Percentiles rank a stretch among this genome's conserved stretches.
phyloP scores from a whole-genome alignment of 208 protist species.

The Strigomonas galati region DNA sequence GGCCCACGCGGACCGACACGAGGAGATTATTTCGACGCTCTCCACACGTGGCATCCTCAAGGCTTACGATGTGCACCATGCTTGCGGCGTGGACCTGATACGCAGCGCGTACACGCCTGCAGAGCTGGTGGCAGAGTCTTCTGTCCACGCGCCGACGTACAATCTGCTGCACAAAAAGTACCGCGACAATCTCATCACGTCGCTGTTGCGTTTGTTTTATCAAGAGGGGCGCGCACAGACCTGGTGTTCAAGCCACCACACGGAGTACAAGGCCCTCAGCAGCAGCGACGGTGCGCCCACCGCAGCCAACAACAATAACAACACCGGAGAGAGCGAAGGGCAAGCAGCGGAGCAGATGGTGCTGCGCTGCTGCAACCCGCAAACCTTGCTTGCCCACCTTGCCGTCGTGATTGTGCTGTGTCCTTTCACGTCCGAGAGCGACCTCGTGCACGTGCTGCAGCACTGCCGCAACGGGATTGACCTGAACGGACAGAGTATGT shows the following conservation, averaged over 20 bases:
- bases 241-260: constrained; percentile 41
- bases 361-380: constrained; percentile 23
- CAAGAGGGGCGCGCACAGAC: constrained; percentile 41
- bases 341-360: neutral
- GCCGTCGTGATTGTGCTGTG: constrained; percentile 44
- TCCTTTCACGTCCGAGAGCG: constrained; percentile 53
- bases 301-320: no score
- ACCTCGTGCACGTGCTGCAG: constrained; percentile 51
- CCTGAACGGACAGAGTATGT: constrained; percentile 45
- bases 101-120: constrained; percentile 27
- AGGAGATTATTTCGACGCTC: constrained; percentile 51
- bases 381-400: constrained; percentile 59
- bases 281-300: no score
- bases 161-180: constrained; percentile 44
- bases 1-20: constrained; percentile 43
- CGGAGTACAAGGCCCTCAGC: neutral
- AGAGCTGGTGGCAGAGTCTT: constrained; percentile 12
- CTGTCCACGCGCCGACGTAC: constrained; percentile 47
- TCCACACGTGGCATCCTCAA: constrained; percentile 38
- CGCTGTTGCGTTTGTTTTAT: constrained; percentile 65
- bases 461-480: constrained; percentile 60
- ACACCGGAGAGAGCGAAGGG: neutral
- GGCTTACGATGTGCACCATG: constrained; percentile 53
- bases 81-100: constrained; percentile 48
- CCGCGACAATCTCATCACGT: constrained; percentile 52